These are phyloP conservation scores for Wickerhamomyces queroliae DNA, from an alignment of 805 yeast genomes.

Conservation along the genomic window DNA sequence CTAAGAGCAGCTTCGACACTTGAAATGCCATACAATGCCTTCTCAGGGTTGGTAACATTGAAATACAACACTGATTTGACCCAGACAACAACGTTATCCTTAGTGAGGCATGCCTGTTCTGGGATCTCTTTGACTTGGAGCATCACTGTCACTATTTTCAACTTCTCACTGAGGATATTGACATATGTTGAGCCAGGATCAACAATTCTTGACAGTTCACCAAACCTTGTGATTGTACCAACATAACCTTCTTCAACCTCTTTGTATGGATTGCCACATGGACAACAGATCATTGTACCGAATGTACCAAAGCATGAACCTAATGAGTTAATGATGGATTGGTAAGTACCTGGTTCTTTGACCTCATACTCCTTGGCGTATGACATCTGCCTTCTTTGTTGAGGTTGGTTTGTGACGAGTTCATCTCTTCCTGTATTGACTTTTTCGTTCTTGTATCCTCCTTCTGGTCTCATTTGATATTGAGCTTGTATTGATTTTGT, in stretches of 20 bases:
- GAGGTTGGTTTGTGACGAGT: no score
- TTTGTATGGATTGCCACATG: conserved; percentile 51
- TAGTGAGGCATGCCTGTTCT: conserved; percentile 63
- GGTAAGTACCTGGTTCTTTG: no score
- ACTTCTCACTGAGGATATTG: conserved; percentile 57
- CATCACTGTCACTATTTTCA: conserved; percentile 46
- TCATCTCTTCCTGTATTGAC: no score
- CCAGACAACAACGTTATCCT: conserved; percentile 59
- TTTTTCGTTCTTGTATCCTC: no score
- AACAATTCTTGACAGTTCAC: conserved; percentile 56
- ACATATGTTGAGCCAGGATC: conserved; percentile 67
- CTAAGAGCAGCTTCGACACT: conserved; percentile 49
- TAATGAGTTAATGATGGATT: no score
- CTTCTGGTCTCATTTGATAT: no score
- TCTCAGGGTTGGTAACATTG: conserved; percentile 62
- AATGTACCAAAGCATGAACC: no score
- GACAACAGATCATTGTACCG: conserved; percentile 39
- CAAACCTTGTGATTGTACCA: conserved; percentile 62
- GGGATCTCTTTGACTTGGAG: conserved; percentile 59
- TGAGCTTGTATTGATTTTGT: no score
- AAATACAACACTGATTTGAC: conserved; percentile 63
- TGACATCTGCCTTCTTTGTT: no score
- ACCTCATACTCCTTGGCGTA: no score
- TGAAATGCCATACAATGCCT: conserved; percentile 53
- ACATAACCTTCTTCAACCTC: conserved; percentile 62